Base-by-base conservation (phyloP, 441 rosid species). In the Adansonia gregorii region DNA sequence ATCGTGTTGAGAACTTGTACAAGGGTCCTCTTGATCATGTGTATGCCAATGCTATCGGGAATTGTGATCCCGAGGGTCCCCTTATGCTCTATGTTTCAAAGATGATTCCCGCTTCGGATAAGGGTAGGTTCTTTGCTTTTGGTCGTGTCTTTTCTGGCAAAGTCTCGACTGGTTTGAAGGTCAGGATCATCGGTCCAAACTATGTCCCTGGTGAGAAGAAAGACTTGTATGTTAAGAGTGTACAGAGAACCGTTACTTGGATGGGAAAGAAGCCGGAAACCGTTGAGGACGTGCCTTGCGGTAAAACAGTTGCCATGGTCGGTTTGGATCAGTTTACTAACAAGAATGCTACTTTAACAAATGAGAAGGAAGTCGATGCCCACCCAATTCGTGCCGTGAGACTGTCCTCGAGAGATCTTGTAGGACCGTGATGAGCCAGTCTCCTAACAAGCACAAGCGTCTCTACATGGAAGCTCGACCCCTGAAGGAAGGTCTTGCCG, bases 191-290 rank as follows among this genome's bases (percentile, higher is more conserved):
- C 70, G 77, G 77, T 24, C 77, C 77, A 7, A 74, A 74, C 55
- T 74, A 46, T 60, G 69, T 74, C 0, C 77, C 69, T 1, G 77
- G 65, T 60, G 41, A 60, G 41, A 60, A 60, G 35, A 75, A 75
- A 51, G 78, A 63, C 35, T 31, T 31, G 2, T 31, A 31, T 31
- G 35, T 31, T 31, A 31, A 31, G 35, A 31, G 35, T 31, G 35
- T 31, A 31, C 35, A 31, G 35, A 31, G 35, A 31, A 31, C 35
- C 35, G 35, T 31, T 31, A 31, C 63, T 49, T 75, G 78, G 78
- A 75, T 75, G 78, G 78, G 78, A 15, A 75, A 75, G 71, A 75
- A 8, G 49, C 78, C 63, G 70, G 78, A 75, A 75, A 75, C 78
- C 15, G 78, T 75, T 8, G 78, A 75, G 59, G 78, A 75, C 49